Conservation (phyloP, 768 basidiomycete genomes). For the Leccinum boreale region DNA sequence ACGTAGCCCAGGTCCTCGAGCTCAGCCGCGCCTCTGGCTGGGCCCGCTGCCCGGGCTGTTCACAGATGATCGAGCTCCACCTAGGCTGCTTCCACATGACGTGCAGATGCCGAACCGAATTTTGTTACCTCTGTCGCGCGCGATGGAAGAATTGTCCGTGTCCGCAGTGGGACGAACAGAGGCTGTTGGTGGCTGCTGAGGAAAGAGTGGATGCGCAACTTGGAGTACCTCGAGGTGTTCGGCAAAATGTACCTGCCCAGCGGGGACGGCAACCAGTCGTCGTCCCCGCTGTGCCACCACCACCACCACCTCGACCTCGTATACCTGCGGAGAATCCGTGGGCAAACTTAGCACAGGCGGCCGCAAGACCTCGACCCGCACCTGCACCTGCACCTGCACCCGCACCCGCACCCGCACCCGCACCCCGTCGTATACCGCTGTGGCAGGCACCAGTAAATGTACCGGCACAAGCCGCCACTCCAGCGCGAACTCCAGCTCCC, state of each 20-base stretch:
- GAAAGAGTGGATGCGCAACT: constrained; percentile 41
- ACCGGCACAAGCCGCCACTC: neutral
- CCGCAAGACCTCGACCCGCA: neutral
- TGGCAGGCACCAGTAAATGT: neutral
- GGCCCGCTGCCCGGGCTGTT: constrained; percentile 40
- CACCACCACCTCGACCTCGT: neutral
- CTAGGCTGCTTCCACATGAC: constrained; percentile 41
- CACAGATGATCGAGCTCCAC: constrained; percentile 36
- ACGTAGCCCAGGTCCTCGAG: constrained; percentile 25
- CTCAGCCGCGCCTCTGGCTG: constrained; percentile 29
- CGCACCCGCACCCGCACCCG: neutral
- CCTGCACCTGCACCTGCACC: no score
- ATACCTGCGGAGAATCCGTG: neutral
- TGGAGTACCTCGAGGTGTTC: constrained; percentile 26
- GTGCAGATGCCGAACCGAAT: constrained; percentile 37
- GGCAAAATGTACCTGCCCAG: constrained; percentile 28
- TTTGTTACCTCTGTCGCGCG: constrained; percentile 47
- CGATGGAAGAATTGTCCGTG: constrained; percentile 66
- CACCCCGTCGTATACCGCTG: neutral
- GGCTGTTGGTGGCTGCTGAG: constrained; percentile 38
- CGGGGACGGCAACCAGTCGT: neutral
- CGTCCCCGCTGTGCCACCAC: neutral
- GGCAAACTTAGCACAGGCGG: neutral
- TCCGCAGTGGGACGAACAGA: constrained; percentile 61
- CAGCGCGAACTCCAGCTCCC: neutral